Evolutionary conservation across 352 stramenopile genomes (phyloP), one percentile per base, ranked within the genome.

Genomic region (Aphanomyces cochlioides): DNA sequence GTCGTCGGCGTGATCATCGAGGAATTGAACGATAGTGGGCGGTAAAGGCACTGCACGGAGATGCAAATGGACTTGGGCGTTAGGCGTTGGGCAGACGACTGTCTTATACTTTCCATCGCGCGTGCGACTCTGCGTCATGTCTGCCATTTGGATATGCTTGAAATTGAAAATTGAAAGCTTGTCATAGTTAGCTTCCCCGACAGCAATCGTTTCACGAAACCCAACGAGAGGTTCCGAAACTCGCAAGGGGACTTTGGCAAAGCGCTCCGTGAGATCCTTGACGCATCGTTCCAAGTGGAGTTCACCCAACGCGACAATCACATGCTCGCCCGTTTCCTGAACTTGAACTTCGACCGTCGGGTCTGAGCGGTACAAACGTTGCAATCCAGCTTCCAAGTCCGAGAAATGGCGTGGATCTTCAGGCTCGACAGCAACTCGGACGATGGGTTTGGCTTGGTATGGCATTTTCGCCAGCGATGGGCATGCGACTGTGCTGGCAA

Each of bases 301-400:
- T 58, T 98, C 92, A 28, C 92, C 92, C 0, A 98, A 74, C 47
- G 90, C 92, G 47, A 90, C 83, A 65, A 98, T 87, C 4, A 97
- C 89, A 64, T 97, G 88, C 48, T 98, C 90, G 10, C 92, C 92
- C 5, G 84, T 95, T 59, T 95, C 84, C 72, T 94, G 85, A 0
- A 96, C 85, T 19, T 92, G 86, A 7, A 97, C 90, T 77, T 98
- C 92, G n/a, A 97, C 93, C 0, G 90, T 96, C 19, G 92, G 88
- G 61, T 98, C 93, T 2, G 89, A 95, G 34, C 92, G 89, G 74
- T 97, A 97, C 7, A 98, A 73, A n/a, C 89, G 86, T 69, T 92
- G 88, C 2, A 98, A 78, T 47, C 93, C 92, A 28, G 80, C 78
- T 67, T 97, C 87, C 5, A 98, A 73, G 15, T 83, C 82, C 5